These are phyloP conservation scores for Eleusine indica DNA, from an alignment of 176 grass and related monocot genomes.

Conservation along the genomic window DNA sequence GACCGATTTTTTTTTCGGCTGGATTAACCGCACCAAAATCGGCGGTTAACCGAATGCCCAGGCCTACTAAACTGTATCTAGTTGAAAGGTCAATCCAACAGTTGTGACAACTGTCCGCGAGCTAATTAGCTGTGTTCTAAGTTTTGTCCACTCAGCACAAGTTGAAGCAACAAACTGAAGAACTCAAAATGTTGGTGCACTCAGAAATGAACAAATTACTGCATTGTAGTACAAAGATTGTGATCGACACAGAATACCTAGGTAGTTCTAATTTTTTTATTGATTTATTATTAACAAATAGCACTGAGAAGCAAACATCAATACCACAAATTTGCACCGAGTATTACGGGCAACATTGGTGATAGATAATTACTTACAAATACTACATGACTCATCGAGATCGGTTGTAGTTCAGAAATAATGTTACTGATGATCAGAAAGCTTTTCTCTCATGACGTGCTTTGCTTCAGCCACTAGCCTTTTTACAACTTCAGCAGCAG, in stretches of 20 bases:
- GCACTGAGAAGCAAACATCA: not conserved
- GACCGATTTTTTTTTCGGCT: too few species aligned
- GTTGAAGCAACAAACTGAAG: too few species aligned
- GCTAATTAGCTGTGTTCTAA: not conserved
- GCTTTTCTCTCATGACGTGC: conserved; percentile 45
- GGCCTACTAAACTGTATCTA: too few species aligned
- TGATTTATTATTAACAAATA: conserved; percentile 31
- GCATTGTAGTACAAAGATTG: not conserved
- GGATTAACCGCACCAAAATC: too few species aligned
- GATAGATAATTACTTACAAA: conserved; percentile 6
- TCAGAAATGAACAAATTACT: too few species aligned
- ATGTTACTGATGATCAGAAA: conserved; percentile 30
- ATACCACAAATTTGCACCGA: too few species aligned
- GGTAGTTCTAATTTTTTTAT: not conserved
- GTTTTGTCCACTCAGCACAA: not conserved
- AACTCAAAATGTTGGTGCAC: too few species aligned
- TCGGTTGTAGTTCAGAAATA: not conserved
- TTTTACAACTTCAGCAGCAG: conserved; percentile 70
- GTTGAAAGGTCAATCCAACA: not conserved
- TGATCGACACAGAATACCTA: not conserved
- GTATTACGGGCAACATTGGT: not conserved
- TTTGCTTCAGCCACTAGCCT: conserved; percentile 67
- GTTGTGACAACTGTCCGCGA: not conserved
- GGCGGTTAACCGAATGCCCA: too few species aligned
- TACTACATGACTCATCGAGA: not conserved